phyloP scores from a whole-genome alignment of 331 rosid species.

The Malus hybrid region DNA sequence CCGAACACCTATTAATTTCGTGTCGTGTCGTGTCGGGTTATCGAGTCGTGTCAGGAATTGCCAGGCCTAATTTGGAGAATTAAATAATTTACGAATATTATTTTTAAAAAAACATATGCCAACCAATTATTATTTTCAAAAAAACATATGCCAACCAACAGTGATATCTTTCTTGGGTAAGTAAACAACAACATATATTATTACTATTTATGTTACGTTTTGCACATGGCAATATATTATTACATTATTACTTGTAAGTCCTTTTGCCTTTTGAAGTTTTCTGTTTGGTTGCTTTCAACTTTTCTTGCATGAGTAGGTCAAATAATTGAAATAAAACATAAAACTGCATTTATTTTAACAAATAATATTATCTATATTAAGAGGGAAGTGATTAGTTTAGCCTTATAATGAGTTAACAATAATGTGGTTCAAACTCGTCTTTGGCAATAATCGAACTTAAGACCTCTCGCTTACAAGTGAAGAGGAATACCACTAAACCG shows the following conservation, averaged over 20 bases:
- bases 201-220: neutral
- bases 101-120: neutral
- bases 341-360: neutral
- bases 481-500: no score
- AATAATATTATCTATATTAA: no score
- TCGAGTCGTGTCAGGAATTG: no score
- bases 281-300: neutral
- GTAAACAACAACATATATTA: neutral
- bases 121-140: neutral
- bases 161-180: no score
- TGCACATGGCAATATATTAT: neutral
- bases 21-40: no score
- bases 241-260: neutral
- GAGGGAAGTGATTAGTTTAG: no score
- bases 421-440: no score
- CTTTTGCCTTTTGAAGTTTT: neutral
- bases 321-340: neutral
- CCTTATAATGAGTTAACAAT: rapidly evolving
- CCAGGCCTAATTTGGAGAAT: neutral
- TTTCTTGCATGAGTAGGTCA: neutral
- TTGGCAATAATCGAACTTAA: no score
- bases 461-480: no score
- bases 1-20: no score
- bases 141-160: neutral
- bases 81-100: neutral